phyloP scores from a whole-genome alignment of 2,329 filamentous ascomycete species.

The Beauveria pseudobassiana region DNA sequence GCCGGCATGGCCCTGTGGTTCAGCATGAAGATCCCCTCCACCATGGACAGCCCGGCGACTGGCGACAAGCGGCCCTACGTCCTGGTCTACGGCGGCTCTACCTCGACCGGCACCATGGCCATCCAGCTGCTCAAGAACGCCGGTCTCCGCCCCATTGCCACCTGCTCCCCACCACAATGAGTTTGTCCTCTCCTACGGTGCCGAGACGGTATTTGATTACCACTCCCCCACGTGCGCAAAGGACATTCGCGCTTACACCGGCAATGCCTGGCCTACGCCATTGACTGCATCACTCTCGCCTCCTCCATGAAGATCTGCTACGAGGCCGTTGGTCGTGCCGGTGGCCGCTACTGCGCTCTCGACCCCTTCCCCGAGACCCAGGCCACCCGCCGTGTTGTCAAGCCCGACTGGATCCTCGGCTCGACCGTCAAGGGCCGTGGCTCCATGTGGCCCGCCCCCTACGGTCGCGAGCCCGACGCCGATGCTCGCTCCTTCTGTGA shows the following conservation, averaged over 20 bases:
- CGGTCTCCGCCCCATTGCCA: constrained; percentile 34
- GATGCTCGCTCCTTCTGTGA: constrained; percentile 9
- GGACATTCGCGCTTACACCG: constrained; percentile 30
- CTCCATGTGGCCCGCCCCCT: constrained; percentile 17
- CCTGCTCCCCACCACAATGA: constrained; percentile 35
- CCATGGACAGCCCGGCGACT: constrained; percentile 13
- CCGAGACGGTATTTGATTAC: constrained; percentile 39
- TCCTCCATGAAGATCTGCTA: constrained; percentile 30
- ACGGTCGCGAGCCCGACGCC: constrained; percentile 11
- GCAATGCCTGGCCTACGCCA: constrained; percentile 28
- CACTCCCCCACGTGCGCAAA: constrained; percentile 23
- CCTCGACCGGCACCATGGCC: constrained; percentile 33
- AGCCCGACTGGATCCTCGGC: constrained; percentile 22
- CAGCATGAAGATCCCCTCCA: constrained; percentile 20
- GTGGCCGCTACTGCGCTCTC: constrained; percentile 30
- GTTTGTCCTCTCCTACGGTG: constrained; percentile 34
- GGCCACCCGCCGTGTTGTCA: constrained; percentile 14
- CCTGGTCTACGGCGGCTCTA: constrained; percentile 38
- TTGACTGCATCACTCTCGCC: constrained; percentile 35
- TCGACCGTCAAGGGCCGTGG: constrained; percentile 20
- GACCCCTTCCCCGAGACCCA: constrained; percentile 23
- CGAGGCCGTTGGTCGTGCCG: constrained; percentile 27
- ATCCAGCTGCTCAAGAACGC: constrained; percentile 33
- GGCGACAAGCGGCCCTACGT: constrained; percentile 20
- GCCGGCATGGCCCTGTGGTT: constrained; percentile 24